Evolutionary conservation across 495 filamentous ascomycete species (phyloP).

Genomic region (Aspergillus sclerotioniger): DNA sequence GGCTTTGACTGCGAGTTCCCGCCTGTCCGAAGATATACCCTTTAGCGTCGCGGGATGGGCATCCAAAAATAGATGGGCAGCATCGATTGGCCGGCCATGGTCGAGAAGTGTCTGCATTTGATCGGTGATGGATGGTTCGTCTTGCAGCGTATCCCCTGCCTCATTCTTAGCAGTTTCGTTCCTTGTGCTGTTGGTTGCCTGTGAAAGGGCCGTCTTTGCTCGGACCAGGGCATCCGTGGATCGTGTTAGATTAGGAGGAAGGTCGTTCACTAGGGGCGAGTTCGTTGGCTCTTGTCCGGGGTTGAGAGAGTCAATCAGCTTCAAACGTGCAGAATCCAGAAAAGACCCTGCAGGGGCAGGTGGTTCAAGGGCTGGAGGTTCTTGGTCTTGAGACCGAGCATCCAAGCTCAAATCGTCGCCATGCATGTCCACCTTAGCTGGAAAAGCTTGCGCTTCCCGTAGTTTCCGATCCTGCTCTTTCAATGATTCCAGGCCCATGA

Average conservation of each 20-base stretch:
- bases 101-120: slow-evolving; percentile 22
- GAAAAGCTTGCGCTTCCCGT: slow-evolving; percentile 1
- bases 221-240: not conserved
- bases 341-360: not conserved
- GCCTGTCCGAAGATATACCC: slow-evolving; percentile 29
- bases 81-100: slow-evolving; percentile 31
- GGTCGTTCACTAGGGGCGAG: not conserved
- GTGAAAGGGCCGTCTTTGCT: not conserved
- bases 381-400: not conserved
- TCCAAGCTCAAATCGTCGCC: not conserved
- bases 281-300: not conserved
- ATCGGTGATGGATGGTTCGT: not conserved
- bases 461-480: slow-evolving; percentile 28
- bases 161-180: not conserved
- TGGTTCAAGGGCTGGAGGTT: not conserved
- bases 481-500: slow-evolving; percentile 37
- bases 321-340: not conserved
- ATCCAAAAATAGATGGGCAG: slow-evolving; percentile 39
- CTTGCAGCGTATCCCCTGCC: not conserved
- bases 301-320: not conserved
- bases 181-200: not conserved
- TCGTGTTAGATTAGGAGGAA: slow-evolving; percentile 2
- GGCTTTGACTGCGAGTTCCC: slow-evolving; percentile 30
- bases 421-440: not conserved
- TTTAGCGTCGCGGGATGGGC: slow-evolving; percentile 16